Percentiles rank a stretch among this genome's conserved stretches.
Evolutionary conservation across 139 green algal genomes (phyloP).

Genomic region (Pleodorina starrii): DNA sequence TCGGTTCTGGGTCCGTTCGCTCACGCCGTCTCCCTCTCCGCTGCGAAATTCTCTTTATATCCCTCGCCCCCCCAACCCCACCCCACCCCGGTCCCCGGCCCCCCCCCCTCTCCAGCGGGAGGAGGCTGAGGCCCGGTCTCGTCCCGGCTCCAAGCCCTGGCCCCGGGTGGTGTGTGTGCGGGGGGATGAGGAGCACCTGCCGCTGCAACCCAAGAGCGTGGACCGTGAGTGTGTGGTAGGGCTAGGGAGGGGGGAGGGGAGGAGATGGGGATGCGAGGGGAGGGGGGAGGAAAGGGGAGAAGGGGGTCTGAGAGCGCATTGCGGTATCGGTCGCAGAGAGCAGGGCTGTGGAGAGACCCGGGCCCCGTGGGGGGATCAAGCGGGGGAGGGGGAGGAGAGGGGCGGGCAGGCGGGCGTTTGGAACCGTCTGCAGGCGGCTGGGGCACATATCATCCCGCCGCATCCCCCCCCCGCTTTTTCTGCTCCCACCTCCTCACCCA

Average conservation of each 20-base stretch:
- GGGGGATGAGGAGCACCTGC: conserved; percentile 62
- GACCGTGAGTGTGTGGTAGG: conserved; percentile 48
- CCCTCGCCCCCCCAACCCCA: neutral
- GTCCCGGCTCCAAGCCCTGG: conserved; percentile 8
- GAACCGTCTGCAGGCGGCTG: no score
- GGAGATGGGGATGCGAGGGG: no score
- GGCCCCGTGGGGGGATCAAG: neutral
- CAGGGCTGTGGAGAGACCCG: neutral
- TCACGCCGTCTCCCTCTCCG: no score
- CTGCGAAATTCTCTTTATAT: neutral
- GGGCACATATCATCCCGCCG: no score
- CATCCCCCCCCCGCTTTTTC: no score
- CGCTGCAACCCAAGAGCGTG: conserved; percentile 49
- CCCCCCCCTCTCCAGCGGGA: conserved; percentile 10
- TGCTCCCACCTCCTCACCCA: no score
- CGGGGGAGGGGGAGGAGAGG: neutral
- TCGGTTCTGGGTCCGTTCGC: no score
- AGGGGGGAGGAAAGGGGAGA: neutral
- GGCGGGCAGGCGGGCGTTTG: neutral
- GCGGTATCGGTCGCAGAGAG: no score
- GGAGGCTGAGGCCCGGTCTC: neutral
- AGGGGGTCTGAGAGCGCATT: neutral
- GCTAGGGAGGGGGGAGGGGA: neutral
- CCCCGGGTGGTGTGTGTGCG: conserved; percentile 41
- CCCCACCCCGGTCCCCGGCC: neutral